A percentile compares a stretch with the other conserved stretches of the same genome.
These are phyloP conservation scores for Heterobasidion parviporum DNA, from an alignment of 1,284 basidiomycete genomes.

Conservation along the genomic window DNA sequence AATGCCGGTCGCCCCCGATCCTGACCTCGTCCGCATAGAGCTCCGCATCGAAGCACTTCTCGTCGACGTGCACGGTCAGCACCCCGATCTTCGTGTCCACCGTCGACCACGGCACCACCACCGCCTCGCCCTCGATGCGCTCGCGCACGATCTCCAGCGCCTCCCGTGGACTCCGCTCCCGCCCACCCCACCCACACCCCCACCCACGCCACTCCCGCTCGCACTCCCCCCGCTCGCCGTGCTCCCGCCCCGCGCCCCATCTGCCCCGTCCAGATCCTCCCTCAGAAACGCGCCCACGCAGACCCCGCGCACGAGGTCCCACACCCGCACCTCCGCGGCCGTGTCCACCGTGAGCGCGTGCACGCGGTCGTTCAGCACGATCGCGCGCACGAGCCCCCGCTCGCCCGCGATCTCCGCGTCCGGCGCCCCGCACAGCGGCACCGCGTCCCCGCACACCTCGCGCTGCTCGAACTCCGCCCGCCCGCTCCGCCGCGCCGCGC, in stretches of 20 bases:
- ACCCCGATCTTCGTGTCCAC: conserved; percentile 89
- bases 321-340: conserved; percentile 77
- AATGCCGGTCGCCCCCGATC: conserved; percentile 44
- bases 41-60: conserved; percentile 89
- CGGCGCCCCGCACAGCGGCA: conserved; percentile 53
- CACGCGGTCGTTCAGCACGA: conserved; percentile 84
- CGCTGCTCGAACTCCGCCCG: conserved; percentile 63
- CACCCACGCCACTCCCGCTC: neutral
- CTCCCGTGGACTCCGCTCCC: conserved; percentile 64
- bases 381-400: conserved; percentile 76
- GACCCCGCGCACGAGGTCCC: conserved; percentile 80
- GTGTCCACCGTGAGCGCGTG: conserved; percentile 92
- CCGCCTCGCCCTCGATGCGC: conserved; percentile 88
- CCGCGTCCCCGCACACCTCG: conserved; percentile 79
- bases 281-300: conserved; percentile 70
- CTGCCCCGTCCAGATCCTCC: conserved; percentile 57
- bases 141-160: conserved; percentile 83
- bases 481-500: conserved; percentile 28
- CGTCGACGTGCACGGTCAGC: conserved; percentile 82
- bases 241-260: conserved; percentile 19
- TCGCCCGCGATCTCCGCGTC: conserved; percentile 73
- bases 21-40: conserved; percentile 90
- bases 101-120: conserved; percentile 78
- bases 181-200: conserved; percentile 11
- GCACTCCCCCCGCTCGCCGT: conserved; percentile 21